Evolutionary conservation across 2,329 filamentous ascomycete species (phyloP).

Genomic region (Magnaporthales sp.): DNA sequence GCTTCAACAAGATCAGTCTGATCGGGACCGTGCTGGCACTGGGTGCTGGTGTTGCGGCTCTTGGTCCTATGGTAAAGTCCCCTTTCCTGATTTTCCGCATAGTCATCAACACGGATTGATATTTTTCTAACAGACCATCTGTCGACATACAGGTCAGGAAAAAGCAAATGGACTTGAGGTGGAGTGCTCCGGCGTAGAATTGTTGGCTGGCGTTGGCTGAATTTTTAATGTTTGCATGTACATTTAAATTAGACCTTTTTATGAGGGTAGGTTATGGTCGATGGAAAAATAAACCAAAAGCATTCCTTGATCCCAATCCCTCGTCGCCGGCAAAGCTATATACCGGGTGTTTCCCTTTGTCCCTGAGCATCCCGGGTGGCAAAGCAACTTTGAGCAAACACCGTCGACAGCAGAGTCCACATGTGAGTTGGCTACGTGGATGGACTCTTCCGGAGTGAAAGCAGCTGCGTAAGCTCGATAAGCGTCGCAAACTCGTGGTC

Average conservation of each 20-base stretch:
- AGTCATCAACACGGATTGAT: neutral
- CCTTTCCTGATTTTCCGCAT: neutral
- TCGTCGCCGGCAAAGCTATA: neutral
- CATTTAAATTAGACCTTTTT: neutral
- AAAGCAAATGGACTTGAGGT: constrained; percentile 60
- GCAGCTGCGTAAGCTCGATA: neutral
- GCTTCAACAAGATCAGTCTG: constrained; percentile 85
- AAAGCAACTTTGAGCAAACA: neutral
- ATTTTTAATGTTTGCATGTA: neutral
- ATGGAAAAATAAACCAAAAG: neutral
- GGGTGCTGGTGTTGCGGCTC: constrained; percentile 62
- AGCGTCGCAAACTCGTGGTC: neutral
- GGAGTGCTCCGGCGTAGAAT: constrained; percentile 33
- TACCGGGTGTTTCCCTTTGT: neutral
- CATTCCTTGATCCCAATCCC: neutral
- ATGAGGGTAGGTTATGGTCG: neutral
- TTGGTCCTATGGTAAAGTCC: constrained; percentile 70
- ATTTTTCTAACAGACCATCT: neutral
- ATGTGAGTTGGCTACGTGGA: neutral
- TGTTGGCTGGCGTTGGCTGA: neutral
- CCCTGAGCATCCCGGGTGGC: too few species aligned
- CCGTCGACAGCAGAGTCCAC: neutral
- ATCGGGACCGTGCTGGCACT: constrained; percentile 76
- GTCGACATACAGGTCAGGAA: constrained; percentile 37
- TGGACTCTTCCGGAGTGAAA: neutral